A percentile compares a stretch with the other conserved stretches of the same genome.
Evolutionary conservation across 1,139 yeast species (phyloP).

Genomic region (Blastobotrys ciferrii): DNA sequence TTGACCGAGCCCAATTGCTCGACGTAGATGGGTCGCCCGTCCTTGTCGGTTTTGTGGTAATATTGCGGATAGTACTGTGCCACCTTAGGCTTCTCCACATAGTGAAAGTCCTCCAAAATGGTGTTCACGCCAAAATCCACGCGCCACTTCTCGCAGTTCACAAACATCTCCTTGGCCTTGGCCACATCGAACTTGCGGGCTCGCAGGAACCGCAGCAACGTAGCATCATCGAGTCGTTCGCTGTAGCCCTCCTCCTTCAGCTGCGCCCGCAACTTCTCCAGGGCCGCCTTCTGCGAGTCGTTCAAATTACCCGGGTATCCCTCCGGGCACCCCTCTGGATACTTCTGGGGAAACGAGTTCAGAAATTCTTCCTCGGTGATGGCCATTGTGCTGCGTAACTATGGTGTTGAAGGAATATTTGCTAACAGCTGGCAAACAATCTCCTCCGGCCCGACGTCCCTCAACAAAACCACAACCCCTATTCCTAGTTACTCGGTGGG

Average conservation of each 20-base stretch:
- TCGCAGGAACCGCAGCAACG: slow-evolving; percentile 83
- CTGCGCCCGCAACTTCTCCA: slow-evolving; percentile 57
- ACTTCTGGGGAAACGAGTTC: slow-evolving; percentile 58
- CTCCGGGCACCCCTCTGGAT: slow-evolving; percentile 59
- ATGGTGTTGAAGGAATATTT: neutral
- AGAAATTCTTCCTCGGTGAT: slow-evolving; percentile 14
- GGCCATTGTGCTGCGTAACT: slow-evolving; percentile 1
- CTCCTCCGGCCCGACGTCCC: neutral
- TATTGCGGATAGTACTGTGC: slow-evolving; percentile 93
- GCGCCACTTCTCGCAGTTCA: slow-evolving; percentile 90
- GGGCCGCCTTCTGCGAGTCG: slow-evolving; percentile 58
- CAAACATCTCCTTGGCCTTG: slow-evolving; percentile 79
- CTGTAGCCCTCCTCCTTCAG: slow-evolving; percentile 64
- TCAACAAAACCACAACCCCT: neutral
- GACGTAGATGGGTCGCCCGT: slow-evolving; percentile 92
- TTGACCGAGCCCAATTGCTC: slow-evolving; percentile 93
- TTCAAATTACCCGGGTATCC: slow-evolving; percentile 86
- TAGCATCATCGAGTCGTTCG: slow-evolving; percentile 83
- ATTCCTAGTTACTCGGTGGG: neutral
- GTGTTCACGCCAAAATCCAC: slow-evolving; percentile 81
- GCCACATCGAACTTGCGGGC: slow-evolving; percentile 90
- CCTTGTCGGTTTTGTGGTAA: slow-evolving; percentile 94
- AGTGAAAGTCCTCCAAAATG: slow-evolving; percentile 80
- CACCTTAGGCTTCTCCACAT: slow-evolving; percentile 85
- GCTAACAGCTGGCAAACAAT: neutral